Conservation (phyloP, 768 basidiomycete species). For the Tricholomella constricta region DNA sequence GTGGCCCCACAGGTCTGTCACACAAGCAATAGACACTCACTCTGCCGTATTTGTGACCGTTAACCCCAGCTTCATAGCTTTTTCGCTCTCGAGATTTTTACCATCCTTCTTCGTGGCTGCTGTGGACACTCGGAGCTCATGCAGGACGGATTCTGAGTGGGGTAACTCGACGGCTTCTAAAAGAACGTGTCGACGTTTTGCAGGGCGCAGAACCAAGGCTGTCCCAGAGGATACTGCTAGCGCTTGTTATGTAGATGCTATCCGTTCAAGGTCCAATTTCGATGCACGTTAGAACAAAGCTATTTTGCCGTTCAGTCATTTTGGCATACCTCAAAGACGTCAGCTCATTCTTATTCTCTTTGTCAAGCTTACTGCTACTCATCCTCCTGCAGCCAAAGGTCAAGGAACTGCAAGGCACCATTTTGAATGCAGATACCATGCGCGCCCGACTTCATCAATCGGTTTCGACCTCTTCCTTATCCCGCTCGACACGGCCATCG, state of each 20-base stretch:
- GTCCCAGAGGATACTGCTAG: too few relatives aligned
- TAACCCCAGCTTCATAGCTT: constrained; percentile 58
- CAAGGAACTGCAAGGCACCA: constrained; percentile 16
- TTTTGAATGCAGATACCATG: constrained; percentile 9
- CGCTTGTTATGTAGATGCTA: too few relatives aligned
- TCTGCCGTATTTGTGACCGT: constrained; percentile 89
- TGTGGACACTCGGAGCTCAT: not conserved
- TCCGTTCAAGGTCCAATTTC: too few relatives aligned
- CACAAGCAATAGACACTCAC: constrained; percentile 60
- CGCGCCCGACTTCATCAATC: constrained; percentile 14
- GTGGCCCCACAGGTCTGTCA: constrained; percentile 84
- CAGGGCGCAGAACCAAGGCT: not conserved
- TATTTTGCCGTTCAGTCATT: too few relatives aligned
- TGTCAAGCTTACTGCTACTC: not conserved
- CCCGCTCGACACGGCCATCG: constrained; percentile 22
- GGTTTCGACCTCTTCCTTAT: constrained; percentile 27
- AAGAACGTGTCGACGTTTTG: constrained; percentile 11
- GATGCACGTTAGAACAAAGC: too few relatives aligned
- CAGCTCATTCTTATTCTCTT: not conserved
- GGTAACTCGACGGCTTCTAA: constrained; percentile 20
- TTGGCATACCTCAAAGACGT: constrained; percentile 1
- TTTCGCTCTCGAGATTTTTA: not conserved
- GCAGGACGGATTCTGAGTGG: not conserved
- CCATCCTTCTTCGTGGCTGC: not conserved
- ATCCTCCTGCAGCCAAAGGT: constrained; percentile 15